Base-by-base conservation (phyloP, 805 yeast genomes). In the Candida pseudofarinosa region DNA sequence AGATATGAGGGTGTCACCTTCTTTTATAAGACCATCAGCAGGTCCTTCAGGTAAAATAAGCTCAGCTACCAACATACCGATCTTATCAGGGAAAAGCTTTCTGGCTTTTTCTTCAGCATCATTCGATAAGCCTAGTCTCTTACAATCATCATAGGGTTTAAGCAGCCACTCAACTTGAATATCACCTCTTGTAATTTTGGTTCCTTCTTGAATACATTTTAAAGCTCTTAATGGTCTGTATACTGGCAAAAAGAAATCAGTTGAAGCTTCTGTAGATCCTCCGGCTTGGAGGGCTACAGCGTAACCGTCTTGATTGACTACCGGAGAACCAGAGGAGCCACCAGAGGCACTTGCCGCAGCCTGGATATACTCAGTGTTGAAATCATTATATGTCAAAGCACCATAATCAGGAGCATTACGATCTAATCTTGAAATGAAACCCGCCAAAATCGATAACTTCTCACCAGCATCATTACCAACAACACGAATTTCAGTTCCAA, bases 401-500 rank as follows among this genome's bases (percentile, higher is more conserved):
- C 97, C 97, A 56, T 90, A 90, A 50, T 87, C 95, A 2, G 97
- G 97, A 4, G 97, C 95, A 59, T 89, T 89, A 71, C 97, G 80
- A 65, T 89, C 97, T 45, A 88, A 65, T 59, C 97, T 79, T 15
- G 83, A 77, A 31, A 84, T 85, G 62, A 89, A 88, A 28, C 97
- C 97, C 1, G 96, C 79, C 52, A 89, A 69, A 54, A 90, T 90
- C 39, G 95, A 83, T 37, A 90, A 71, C 63, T 90, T 89, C 61
- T 90, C 97, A 58, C 97, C 97, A 12, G 96, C 95, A 68, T 90
- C 97, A 63, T 90, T 90, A 71, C 97, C 97, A 32, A 90, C 90
- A 20, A 90, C 96, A 55, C 97, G 77, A 56, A 90, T 89, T 60
- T 90, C 97, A 33, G 88, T 79, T 31, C 97, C 97, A n/a, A 90